phyloP scores from a whole-genome alignment of 139 green algal species.

The Closterium sp. region DNA sequence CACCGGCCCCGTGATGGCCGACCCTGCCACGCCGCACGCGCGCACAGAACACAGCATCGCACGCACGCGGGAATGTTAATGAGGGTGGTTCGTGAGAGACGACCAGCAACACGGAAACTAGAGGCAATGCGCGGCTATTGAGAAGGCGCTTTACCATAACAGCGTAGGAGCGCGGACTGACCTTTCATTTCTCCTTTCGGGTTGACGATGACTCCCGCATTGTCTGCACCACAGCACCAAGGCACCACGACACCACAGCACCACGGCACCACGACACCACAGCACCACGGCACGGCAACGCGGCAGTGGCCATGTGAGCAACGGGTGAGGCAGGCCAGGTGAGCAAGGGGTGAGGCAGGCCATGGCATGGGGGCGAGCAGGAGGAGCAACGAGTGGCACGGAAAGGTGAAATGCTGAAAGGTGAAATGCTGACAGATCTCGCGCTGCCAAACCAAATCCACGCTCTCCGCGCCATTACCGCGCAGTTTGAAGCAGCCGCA shows the following conservation, averaged over 20 bases:
- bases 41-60: neutral
- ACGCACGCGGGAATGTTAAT: neutral
- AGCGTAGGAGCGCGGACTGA: slow-evolving; percentile 54
- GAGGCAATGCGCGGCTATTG: neutral
- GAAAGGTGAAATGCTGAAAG: neutral
- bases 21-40: slow-evolving; percentile 66
- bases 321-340: neutral
- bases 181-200: slow-evolving; percentile 99
- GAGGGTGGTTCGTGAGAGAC: neutral
- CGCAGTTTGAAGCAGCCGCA: neutral
- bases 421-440: neutral
- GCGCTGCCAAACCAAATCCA: no score
- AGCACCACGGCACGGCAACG: neutral
- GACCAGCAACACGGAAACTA: neutral
- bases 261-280: slow-evolving; percentile 16
- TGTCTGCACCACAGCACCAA: slow-evolving; percentile 70
- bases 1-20: slow-evolving; percentile 97
- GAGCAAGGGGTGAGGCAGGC: neutral
- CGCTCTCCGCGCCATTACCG: neutral
- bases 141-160: no score
- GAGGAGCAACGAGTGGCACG: neutral
- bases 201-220: slow-evolving; percentile 99
- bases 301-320: neutral
- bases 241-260: neutral
- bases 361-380: no score